phyloP scores from a whole-genome alignment of 78 protist genomes.

The Dictyostelium firmibasis region DNA sequence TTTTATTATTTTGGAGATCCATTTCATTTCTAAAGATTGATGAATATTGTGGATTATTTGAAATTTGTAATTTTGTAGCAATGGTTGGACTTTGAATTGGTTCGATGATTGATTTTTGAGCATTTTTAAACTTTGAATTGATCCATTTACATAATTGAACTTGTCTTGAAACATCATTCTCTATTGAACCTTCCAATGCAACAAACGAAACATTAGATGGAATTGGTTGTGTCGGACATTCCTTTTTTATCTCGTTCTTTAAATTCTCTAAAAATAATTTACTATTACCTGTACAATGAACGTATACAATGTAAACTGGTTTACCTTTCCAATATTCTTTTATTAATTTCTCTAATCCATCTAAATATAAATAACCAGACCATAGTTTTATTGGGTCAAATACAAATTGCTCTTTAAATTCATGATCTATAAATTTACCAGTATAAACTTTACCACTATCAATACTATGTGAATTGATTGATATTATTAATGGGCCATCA shows the following conservation, averaged over 20 bases:
- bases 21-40: neutral
- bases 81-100: neutral
- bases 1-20: neutral
- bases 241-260: neutral
- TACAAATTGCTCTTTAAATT: neutral
- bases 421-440: neutral
- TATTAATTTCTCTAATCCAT: neutral
- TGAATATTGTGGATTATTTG: neutral
- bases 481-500: neutral
- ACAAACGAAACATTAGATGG: neutral
- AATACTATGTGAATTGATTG: neutral
- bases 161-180: neutral
- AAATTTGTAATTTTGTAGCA: neutral
- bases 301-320: neutral
- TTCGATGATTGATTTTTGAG: neutral
- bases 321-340: neutral
- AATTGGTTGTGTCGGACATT: neutral
- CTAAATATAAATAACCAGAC: neutral
- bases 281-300: neutral
- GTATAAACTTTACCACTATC: neutral
- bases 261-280: neutral
- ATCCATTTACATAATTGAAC: neutral
- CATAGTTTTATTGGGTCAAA: neutral
- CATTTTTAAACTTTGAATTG: neutral
- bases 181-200: neutral